Percentiles rank a stretch among this genome's conserved stretches.
These are phyloP conservation scores for Flaveria robusta DNA, from an alignment of 129 eudicot genomes.

Conservation along the genomic window DNA sequence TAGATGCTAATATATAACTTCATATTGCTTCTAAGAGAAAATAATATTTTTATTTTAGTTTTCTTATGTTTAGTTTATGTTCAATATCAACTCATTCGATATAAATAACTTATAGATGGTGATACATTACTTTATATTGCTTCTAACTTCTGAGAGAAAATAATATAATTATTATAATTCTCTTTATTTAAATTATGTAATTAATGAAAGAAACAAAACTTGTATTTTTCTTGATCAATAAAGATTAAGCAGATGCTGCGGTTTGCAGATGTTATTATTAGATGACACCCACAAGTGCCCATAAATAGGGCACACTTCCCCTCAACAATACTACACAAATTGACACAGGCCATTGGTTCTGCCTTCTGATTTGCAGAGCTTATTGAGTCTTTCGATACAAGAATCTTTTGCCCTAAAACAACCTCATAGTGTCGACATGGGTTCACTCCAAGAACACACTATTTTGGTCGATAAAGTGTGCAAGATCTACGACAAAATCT, in stretches of 20 bases:
- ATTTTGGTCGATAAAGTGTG: conserved; percentile 58
- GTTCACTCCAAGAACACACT: conserved; percentile 46
- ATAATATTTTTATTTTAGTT: not conserved
- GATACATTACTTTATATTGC: not conserved
- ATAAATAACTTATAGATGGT: not conserved
- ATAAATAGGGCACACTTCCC: conserved; percentile 56
- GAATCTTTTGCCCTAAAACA: conserved; percentile 29
- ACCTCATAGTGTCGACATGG: conserved; percentile 80
- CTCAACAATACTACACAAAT: conserved; percentile 29
- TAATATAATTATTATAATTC: not conserved
- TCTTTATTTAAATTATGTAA: too few relatives aligned
- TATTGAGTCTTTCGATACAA: conserved; percentile 21
- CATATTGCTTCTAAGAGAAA: not conserved
- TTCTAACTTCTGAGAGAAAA: too few relatives aligned
- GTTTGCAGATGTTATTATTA: too few relatives aligned
- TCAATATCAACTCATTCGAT: not conserved
- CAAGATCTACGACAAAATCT: conserved; percentile 65
- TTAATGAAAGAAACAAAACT: too few relatives aligned
- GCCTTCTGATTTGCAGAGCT: conserved; percentile 26
- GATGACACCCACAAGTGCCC: conserved; percentile 49
- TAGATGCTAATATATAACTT: not conserved
- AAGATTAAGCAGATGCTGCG: conserved; percentile 7
- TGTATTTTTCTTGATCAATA: not conserved
- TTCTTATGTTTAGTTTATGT: not conserved
- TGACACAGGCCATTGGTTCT: conserved; percentile 29